Evolutionary conservation across 371 early-diverging fungal species (phyloP), one percentile per base, ranked within the genome.

Genomic region (Encephalitozoon cuniculi): DNA sequence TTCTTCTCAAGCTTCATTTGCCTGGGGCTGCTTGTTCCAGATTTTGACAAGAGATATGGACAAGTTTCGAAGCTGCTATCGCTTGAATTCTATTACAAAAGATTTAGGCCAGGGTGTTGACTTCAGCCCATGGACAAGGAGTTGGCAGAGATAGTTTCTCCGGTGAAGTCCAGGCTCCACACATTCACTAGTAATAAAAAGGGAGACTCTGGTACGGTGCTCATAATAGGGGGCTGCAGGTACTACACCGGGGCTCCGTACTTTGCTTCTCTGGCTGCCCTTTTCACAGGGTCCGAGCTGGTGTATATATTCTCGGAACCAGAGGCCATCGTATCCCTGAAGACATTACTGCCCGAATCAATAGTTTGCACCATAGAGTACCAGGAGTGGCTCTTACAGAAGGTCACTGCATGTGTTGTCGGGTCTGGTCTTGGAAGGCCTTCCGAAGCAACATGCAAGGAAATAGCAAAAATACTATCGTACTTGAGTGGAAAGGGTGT

Each of bases 211-310:
- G 83, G 81, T 4, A 64, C 44, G 15, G 44, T 77, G 0, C 43
- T 83, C 9, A 51, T 83, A 8, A 79, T 83, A 30, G 83, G 83
- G 37, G 83, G 83, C 26, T 71, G 67, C 28, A 41, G 65, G 0
- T 4, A 71, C 54, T 92, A 91, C 83, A 91, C 93, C 0, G 94
- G 96, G 0, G 96, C 96, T 1, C 95, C 95, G 1, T 94, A 88
- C 80, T 96, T 91, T 84, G 90, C 90, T 8, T 90, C 87, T 0
- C 89, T 89, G 67, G 80, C 90, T 1, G 87, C 94, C 0, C 88
- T 94, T 74, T 86, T 87, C 80, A 75, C 89, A 78, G 97, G 97
- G 30, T 90, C 89, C 0, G 97, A 96, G 75, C 82, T 95, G 9
- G 89, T 90, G 28, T 91, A 93, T 77, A 86, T 96, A 39, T 87